Percentiles rank a stretch among this genome's conserved stretches.
Conservation (phyloP, 352 stramenopile genomes). For the Thalassiosira mediterranea region DNA sequence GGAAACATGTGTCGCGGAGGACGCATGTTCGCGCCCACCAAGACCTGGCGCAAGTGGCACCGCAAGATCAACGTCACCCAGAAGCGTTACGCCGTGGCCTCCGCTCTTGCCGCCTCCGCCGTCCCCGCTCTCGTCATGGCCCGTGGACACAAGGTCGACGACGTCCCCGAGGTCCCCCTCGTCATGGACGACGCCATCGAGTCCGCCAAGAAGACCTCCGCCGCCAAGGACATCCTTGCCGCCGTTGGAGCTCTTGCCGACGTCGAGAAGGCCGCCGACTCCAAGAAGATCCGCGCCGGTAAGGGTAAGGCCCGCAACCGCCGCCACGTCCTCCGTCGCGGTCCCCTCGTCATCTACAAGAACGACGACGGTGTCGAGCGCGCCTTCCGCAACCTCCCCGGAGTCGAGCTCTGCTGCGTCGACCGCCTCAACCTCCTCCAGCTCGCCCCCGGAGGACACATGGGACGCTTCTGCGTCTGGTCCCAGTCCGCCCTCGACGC, state of each 20-base stretch:
- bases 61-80: conserved; percentile 98
- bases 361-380: conserved; percentile 90
- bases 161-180: conserved; percentile 96
- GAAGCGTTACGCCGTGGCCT: conserved; percentile 96
- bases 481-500: conserved; percentile 97
- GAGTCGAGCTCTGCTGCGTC: conserved; percentile 97
- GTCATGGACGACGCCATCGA: conserved; percentile 94
- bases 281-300: conserved; percentile 96
- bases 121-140: conserved; percentile 97
- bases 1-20: conserved; percentile 96
- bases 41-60: conserved; percentile 99
- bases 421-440: conserved; percentile 97
- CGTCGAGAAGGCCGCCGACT: conserved; percentile 97
- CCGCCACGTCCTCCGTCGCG: conserved; percentile 93
- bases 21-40: conserved; percentile 99
- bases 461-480: conserved; percentile 99
- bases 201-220: conserved; percentile 93
- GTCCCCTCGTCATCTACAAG: conserved; percentile 96
- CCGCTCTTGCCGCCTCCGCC: conserved; percentile 95
- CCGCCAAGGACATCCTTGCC: conserved; percentile 93
- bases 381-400: conserved; percentile 97
- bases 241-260: conserved; percentile 94
- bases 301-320: conserved; percentile 99
- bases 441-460: conserved; percentile 96
- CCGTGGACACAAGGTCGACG: conserved; percentile 95